phyloP scores from a whole-genome alignment of 345 rosid genomes.

The Acer negundo region DNA sequence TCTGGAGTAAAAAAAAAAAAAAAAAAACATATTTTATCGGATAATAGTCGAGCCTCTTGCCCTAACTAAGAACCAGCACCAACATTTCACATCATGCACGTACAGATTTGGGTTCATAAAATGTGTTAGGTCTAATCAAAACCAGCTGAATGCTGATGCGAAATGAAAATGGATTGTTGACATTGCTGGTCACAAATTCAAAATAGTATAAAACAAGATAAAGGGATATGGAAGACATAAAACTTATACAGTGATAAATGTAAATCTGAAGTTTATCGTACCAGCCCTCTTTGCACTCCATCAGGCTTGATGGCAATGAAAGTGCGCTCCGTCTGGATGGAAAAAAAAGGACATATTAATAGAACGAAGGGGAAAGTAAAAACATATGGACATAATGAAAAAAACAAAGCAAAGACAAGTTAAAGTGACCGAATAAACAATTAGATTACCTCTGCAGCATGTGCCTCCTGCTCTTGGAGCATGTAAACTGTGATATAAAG shows the following conservation, averaged over 20 bases:
- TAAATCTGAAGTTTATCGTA: slow-evolving; percentile 33
- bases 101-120: not conserved
- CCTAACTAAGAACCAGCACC: not conserved
- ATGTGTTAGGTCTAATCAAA: not conserved
- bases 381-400: not conserved
- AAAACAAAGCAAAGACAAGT: not conserved
- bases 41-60: no score
- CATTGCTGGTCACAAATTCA: not conserved
- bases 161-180: not conserved
- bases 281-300: slow-evolving; percentile 98
- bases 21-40: not conserved
- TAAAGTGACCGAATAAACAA: not conserved
- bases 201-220: slow-evolving; percentile 5
- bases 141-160: not conserved
- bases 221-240: not conserved
- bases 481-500: slow-evolving; percentile 53
- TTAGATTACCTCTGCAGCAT: slow-evolving; percentile 79
- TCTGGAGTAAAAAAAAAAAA: slow-evolving; percentile 40
- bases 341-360: not conserved
- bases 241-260: not conserved
- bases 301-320: slow-evolving; percentile 99
- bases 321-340: slow-evolving; percentile 76
- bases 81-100: not conserved
- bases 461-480: slow-evolving; percentile 90
- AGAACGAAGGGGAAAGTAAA: not conserved